These are phyloP conservation scores for Gastrodia elata DNA, from an alignment of 106 monocot genomes.

Conservation along the genomic window DNA sequence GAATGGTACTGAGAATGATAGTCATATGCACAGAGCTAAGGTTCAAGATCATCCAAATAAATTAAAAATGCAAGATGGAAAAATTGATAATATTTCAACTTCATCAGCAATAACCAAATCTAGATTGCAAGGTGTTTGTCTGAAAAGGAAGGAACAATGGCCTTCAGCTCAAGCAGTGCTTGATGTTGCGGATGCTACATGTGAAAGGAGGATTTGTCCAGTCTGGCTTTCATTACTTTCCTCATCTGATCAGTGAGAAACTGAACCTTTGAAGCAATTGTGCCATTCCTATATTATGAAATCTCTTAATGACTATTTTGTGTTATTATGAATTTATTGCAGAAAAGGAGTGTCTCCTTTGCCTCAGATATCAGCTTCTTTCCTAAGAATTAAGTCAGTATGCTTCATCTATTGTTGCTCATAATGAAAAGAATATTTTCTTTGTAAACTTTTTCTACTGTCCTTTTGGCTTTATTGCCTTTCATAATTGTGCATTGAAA, in stretches of 20 bases:
- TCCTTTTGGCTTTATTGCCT: too few relatives aligned
- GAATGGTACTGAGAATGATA: slow-evolving; percentile 14
- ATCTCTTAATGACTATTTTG: neutral
- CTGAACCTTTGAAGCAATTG: neutral
- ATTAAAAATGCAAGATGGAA: slow-evolving; percentile 38
- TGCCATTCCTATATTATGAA: neutral
- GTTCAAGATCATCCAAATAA: slow-evolving; percentile 28
- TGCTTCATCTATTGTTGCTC: neutral
- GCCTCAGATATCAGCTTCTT: slow-evolving; percentile 56
- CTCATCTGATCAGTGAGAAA: slow-evolving; percentile 50
- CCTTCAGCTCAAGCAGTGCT: slow-evolving; percentile 35
- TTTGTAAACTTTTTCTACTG: neutral
- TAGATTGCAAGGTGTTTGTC: slow-evolving; percentile 22
- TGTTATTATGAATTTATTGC: slow-evolving; percentile 11
- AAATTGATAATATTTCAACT: slow-evolving; percentile 15
- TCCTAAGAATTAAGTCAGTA: slow-evolving; percentile 77
- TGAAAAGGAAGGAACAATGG: slow-evolving; percentile 38
- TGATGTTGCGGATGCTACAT: slow-evolving; percentile 36
- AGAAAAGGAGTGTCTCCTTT: slow-evolving; percentile 52
- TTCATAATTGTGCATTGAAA: too few relatives aligned
- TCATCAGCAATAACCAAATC: slow-evolving; percentile 22
- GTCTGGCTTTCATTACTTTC: slow-evolving; percentile 79
- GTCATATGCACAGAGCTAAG: neutral
- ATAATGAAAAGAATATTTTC: neutral
- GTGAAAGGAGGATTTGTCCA: slow-evolving; percentile 35